Percentiles rank a stretch among this genome's conserved stretches.
phyloP scores from a whole-genome alignment of 2,329 filamentous ascomycete genomes.

The Scedosporium boydii region DNA sequence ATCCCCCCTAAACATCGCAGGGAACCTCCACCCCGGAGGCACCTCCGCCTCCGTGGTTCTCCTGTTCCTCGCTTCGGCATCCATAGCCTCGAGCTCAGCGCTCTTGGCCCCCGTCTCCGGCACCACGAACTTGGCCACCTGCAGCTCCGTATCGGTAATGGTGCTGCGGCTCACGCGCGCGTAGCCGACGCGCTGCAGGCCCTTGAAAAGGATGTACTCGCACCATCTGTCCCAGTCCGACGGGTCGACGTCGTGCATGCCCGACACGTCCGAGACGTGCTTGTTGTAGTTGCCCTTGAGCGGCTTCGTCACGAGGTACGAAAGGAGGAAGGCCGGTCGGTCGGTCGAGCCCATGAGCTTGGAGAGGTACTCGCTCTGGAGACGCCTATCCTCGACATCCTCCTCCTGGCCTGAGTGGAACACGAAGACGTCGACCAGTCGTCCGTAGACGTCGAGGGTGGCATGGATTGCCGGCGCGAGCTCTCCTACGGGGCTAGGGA shows the following conservation, averaged over 20 bases:
- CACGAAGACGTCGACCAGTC: conserved; percentile 85
- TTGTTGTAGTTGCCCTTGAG: conserved; percentile 93
- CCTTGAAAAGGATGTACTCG: conserved; percentile 96
- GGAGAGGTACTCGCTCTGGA: conserved; percentile 79
- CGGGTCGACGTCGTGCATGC: conserved; percentile 92
- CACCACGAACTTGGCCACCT: conserved; percentile 91
- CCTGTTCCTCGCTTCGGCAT: conserved; percentile 44
- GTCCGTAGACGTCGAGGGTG: conserved; percentile 88
- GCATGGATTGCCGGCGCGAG: conserved; percentile 93
- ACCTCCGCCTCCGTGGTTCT: conserved; percentile 63
- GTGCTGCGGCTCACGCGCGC: conserved; percentile 79
- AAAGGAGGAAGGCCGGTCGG: conserved; percentile 75
- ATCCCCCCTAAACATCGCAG: conserved; percentile 69
- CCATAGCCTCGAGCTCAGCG: conserved; percentile 26
- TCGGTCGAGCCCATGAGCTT: conserved; percentile 77
- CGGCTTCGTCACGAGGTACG: conserved; percentile 87
- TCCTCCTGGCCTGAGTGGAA: conserved; percentile 99
- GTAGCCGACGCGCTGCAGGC: conserved; percentile 75
- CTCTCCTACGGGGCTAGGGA: conserved; percentile 89
- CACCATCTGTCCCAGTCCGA: conserved; percentile 97
- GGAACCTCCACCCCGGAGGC: conserved; percentile 72
- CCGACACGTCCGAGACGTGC: conserved; percentile 75
- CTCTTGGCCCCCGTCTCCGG: conserved; percentile 54
- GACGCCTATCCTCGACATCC: conserved; percentile 79
- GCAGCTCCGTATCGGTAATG: conserved; percentile 95